These are phyloP conservation scores for Xylaria polymorpha DNA, from an alignment of 2,329 filamentous ascomycete species.

Conservation along the genomic window DNA sequence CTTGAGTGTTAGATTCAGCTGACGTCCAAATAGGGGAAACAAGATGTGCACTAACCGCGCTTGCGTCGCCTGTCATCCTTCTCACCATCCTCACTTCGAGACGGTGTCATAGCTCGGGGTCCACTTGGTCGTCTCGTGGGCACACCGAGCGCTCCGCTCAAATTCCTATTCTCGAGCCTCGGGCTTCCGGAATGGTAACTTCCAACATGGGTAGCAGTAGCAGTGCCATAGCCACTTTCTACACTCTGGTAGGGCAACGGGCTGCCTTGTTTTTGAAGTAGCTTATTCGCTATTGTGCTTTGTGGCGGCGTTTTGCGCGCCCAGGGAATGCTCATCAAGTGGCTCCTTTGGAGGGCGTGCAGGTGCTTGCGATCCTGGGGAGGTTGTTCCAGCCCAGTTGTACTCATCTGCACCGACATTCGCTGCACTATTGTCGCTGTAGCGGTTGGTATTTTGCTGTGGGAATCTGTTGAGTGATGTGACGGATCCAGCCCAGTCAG, in stretches of 20 bases:
- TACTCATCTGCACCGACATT: conserved; percentile 57
- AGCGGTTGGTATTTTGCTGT: conserved; percentile 58
- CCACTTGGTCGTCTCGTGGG: conserved; percentile 67
- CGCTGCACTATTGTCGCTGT: conserved; percentile 60
- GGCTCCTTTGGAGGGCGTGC: conserved; percentile 73
- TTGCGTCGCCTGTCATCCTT: conserved; percentile 64
- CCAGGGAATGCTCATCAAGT: conserved; percentile 55
- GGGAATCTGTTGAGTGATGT: conserved; percentile 68
- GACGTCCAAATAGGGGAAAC: not conserved
- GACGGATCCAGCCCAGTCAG: conserved; percentile 71
- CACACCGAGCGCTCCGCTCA: conserved; percentile 64
- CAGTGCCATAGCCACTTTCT: conserved; percentile 65
- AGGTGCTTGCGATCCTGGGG: conserved; percentile 59
- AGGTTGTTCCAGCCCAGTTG: conserved; percentile 53
- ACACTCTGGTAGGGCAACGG: conserved; percentile 68
- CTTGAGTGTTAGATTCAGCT: conserved; percentile 31
- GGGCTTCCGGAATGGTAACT: conserved; percentile 62
- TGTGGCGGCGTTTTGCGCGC: conserved; percentile 59
- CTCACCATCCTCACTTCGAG: conserved; percentile 58
- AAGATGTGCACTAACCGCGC: conserved; percentile 60
- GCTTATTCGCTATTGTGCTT: conserved; percentile 61
- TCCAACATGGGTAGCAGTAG: conserved; percentile 59
- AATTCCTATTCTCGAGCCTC: conserved; percentile 67
- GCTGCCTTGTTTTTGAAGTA: conserved; percentile 64
- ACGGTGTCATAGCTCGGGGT: conserved; percentile 71